Evolutionary conservation across 2,329 filamentous ascomycete species (phyloP).

Genomic region (Penicillium italicum): DNA sequence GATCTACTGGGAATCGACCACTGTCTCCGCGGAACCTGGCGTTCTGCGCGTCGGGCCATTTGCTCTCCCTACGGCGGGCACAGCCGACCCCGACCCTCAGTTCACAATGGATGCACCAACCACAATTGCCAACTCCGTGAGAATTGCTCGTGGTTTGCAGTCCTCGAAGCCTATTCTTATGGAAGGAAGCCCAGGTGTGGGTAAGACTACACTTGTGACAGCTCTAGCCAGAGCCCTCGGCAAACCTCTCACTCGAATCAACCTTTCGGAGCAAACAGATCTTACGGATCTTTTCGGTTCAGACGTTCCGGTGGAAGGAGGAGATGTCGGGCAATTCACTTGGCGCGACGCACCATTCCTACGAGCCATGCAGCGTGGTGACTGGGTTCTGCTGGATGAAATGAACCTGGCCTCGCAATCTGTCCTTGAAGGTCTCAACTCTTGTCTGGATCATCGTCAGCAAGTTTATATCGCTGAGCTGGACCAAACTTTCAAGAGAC

Average conservation of each 20-base stretch:
- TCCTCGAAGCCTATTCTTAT: constrained; percentile 87
- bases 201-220: constrained; percentile 89
- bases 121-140: constrained; percentile 83
- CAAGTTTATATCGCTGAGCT: constrained; percentile 94
- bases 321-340: constrained; percentile 81
- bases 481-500: constrained; percentile 86
- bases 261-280: constrained; percentile 96
- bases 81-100: constrained; percentile 52
- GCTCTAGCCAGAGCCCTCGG: constrained; percentile 78
- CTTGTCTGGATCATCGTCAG: constrained; percentile 92
- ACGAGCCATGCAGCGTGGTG: constrained; percentile 91
- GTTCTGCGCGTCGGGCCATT: constrained; percentile 71
- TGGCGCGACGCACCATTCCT: constrained; percentile 96
- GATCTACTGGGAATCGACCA: constrained; percentile 63
- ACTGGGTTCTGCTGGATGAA: constrained; percentile 96
- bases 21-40: constrained; percentile 54
- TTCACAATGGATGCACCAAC: constrained; percentile 88
- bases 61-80: constrained; percentile 54
- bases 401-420: constrained; percentile 99
- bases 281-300: constrained; percentile 96
- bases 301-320: constrained; percentile 92
- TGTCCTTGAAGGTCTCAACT: constrained; percentile 91
- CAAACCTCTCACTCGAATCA: constrained; percentile 83
- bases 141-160: constrained; percentile 83
- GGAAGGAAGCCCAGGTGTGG: constrained; percentile 95